Base-by-base conservation (phyloP, 108 stramenopile genomes). In the Cyclotella choctawhatcheeana region DNA sequence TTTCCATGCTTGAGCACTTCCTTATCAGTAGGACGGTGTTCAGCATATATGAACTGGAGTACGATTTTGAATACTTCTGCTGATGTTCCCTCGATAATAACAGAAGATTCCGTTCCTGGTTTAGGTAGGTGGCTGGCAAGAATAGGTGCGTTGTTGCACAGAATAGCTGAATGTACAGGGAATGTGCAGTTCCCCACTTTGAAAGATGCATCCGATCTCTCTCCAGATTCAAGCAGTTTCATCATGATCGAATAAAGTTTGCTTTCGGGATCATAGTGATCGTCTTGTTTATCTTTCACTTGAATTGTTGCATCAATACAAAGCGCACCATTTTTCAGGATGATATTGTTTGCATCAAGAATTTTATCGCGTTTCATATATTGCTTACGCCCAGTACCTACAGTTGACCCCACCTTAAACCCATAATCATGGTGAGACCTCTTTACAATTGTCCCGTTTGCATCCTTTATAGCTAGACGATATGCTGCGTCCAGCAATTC, bases 1-100 rank as follows among this genome's bases (percentile, higher is more conserved):
- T 44, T 69, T 0, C 10, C 55, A 5, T 47, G 17, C 31, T 30
- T 45, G 18, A 37, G 7, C 34, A 44, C 44, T 18, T 17, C 43
- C 12, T 25, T 5, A 10, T 21, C 18, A 40, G 44, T 18, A 17
- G 71, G 61, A 18, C 1, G 43, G 26, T 12, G 29, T 13, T 62
- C 71, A 27, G 34, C 30, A 30, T 72, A 72, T 10, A 72, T n/a
- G 22, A 53, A 72, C 0, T n/a, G 18, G 10, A 72, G 31, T 18
- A 72, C 2, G 1, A 51, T 0, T 3, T 26, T 16, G 18, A 72
- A 51, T 16, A 64, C 62, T 52, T 72, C 50, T 3, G 58, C 18
- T 25, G 60, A 22, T 1, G 30, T 35, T 12, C 30, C 25, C 10
- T 62, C 34, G 10, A 56, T 29, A 3, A 31, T 30, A 29, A 30